A percentile compares a stretch with the other conserved stretches of the same genome.
These are phyloP conservation scores for Lenzites betulinus DNA, from an alignment of 768 basidiomycete species.

Conservation along the genomic window DNA sequence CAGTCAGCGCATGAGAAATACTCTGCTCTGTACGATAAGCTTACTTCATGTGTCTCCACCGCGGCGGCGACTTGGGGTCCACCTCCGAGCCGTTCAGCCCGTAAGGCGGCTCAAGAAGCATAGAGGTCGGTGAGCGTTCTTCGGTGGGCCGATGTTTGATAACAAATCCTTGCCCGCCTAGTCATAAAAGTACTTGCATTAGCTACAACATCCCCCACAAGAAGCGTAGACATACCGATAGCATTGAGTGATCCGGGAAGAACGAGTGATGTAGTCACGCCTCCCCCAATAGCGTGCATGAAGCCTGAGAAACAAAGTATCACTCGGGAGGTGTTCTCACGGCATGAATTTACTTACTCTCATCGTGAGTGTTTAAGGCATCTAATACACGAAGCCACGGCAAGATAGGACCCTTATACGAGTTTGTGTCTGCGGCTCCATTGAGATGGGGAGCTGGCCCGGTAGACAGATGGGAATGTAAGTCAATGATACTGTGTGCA, in stretches of 20 bases:
- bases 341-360: conserved; percentile 24
- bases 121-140: conserved; percentile 66
- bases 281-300: conserved; percentile 61
- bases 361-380: conserved; percentile 75
- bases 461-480: conserved; percentile 62
- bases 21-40: conserved; percentile 11
- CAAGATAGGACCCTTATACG: conserved; percentile 48
- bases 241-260: conserved; percentile 69
- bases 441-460: conserved; percentile 23
- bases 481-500: conserved; percentile 45
- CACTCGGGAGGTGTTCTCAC: not conserved
- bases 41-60: conserved; percentile 77
- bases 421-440: conserved; percentile 59
- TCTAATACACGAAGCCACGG: conserved; percentile 74
- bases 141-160: conserved; percentile 74
- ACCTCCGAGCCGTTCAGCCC: conserved; percentile 44
- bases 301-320: conserved; percentile 37
- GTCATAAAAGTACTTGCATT: not conserved
- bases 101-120: conserved; percentile 75
- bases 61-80: conserved; percentile 30
- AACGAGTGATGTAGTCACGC: conserved; percentile 73
- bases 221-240: conserved; percentile 44
- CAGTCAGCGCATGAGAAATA: not conserved
- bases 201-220: too few relatives aligned
- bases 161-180: conserved; percentile 77